A percentile compares a stretch with the other conserved stretches of the same genome.
phyloP scores from a whole-genome alignment of 768 basidiomycete genomes.

The Tulasnella sp. region DNA sequence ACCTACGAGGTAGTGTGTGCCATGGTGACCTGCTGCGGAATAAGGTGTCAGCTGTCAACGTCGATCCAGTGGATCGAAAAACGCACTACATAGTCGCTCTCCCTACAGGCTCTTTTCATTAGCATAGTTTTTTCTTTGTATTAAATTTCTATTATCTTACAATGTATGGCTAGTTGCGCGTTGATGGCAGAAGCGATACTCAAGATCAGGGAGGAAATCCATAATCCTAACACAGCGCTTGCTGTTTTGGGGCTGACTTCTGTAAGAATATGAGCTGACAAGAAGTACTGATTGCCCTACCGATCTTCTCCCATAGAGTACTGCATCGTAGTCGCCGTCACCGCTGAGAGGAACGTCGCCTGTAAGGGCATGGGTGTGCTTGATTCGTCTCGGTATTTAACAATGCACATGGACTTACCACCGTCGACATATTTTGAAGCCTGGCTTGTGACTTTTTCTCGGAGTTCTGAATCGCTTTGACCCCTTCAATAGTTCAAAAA shows the following conservation, averaged over 20 bases:
- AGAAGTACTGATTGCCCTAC: no score
- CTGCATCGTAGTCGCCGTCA: neutral
- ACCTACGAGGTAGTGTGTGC: constrained; percentile 18
- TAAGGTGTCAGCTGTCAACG: neutral
- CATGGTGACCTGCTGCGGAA: constrained; percentile 23
- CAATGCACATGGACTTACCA: constrained; percentile 11
- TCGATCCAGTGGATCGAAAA: neutral
- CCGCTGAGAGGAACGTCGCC: constrained; percentile 3
- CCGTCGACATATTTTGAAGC: constrained; percentile 28
- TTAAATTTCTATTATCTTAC: neutral
- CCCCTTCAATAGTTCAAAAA: constrained; percentile 43
- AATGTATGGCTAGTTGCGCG: constrained; percentile 29
- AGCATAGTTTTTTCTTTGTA: neutral
- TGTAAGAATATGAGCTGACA: no score
- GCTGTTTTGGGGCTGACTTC: no score
- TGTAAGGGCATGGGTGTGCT: neutral
- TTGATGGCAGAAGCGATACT: constrained; percentile 30
- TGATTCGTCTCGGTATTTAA: no score
- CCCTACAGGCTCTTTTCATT: neutral
- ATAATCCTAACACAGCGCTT: constrained; percentile 27
- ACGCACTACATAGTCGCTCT: constrained; percentile 28
- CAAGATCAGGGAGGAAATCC: constrained; percentile 29
- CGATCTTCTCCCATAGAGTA: no score
- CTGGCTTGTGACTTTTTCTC: neutral
- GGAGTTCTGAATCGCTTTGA: constrained; percentile 58